Conservation (phyloP, 257 asterid species). For the Gardenia jasminoides region DNA sequence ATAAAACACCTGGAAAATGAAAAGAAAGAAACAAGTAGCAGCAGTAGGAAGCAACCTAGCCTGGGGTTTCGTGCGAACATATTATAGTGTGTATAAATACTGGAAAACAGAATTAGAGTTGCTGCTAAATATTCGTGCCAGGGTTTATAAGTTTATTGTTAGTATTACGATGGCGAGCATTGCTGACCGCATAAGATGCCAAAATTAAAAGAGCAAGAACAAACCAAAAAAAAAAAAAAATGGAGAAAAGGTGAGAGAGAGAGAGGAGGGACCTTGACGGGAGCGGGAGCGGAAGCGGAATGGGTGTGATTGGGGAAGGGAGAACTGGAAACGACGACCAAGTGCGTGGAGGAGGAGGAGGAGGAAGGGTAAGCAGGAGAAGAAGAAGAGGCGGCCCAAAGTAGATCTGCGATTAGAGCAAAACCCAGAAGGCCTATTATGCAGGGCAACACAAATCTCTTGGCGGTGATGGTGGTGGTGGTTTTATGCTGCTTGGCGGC, state of each 20-base stretch:
- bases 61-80: too few species aligned
- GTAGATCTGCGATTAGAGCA: conserved; percentile 65
- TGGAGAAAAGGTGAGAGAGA: neutral
- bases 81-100: too few species aligned
- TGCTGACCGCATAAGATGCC: too few species aligned
- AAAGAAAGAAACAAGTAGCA: neutral
- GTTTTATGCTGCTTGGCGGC: conserved; percentile 43
- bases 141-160: too few species aligned
- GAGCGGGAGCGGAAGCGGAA: conserved; percentile 1
- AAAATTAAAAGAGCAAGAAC: too few species aligned
- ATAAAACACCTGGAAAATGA: neutral
- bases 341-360: conserved; percentile 23
- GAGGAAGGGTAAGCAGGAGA: conserved; percentile 35
- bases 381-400: conserved; percentile 57
- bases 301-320: conserved; percentile 18
- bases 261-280: neutral
- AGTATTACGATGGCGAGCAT: too few species aligned
- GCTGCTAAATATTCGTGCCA: too few species aligned
- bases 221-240: neutral
- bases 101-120: neutral
- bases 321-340: neutral
- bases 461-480: conserved; percentile 13
- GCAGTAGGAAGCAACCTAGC: too few species aligned
- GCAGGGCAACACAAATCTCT: conserved; percentile 47
- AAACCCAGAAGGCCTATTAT: conserved; percentile 51